Percentiles rank a stretch among this genome's conserved stretches.
Evolutionary conservation across 176 grass and related monocot species (phyloP).

Genomic region (Oryza punctata): DNA sequence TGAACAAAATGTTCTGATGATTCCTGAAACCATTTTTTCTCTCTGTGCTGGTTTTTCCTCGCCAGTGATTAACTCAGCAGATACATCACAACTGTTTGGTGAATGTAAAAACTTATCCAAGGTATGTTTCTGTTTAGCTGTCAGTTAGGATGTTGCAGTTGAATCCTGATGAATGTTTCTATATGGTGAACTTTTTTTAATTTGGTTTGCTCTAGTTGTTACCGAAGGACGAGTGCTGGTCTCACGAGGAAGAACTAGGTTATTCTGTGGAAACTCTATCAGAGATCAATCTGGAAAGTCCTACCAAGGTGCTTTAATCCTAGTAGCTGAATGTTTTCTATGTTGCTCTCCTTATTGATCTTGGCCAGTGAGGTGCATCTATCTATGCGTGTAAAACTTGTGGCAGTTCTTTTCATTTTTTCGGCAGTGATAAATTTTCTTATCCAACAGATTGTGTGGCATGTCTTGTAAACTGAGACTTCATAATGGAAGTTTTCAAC

Average conservation of each 20-base stretch:
- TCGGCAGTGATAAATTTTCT: background rate
- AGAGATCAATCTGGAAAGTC: conserved; percentile 57
- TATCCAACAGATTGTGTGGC: too few species aligned
- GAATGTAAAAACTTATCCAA: conserved; percentile 42
- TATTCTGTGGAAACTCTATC: conserved; percentile 83
- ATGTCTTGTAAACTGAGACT: too few species aligned
- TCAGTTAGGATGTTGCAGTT: background rate
- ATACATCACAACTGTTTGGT: conserved; percentile 39
- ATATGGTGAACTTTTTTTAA: conserved; percentile 11
- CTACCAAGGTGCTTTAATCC: conserved; percentile 50
- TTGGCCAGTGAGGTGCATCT: conserved; percentile 6
- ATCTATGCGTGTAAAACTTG: background rate
- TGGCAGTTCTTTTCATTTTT: background rate
- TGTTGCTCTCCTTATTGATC: background rate
- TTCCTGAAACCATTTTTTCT: conserved; percentile 82
- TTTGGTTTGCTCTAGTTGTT: conserved; percentile 49
- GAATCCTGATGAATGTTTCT: conserved; percentile 7
- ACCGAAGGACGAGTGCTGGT: conserved; percentile 45
- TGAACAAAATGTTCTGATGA: conserved; percentile 66
- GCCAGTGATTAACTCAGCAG: conserved; percentile 54
- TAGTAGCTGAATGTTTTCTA: conserved; percentile 14
- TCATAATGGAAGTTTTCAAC: too few species aligned
- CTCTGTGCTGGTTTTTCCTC: conserved; percentile 73
- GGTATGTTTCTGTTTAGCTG: conserved; percentile 39
- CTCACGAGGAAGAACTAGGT: conserved; percentile 48